Conservation (phyloP, 2,329 filamentous ascomycete species). For the Exophiala phaeomuriformis region DNA sequence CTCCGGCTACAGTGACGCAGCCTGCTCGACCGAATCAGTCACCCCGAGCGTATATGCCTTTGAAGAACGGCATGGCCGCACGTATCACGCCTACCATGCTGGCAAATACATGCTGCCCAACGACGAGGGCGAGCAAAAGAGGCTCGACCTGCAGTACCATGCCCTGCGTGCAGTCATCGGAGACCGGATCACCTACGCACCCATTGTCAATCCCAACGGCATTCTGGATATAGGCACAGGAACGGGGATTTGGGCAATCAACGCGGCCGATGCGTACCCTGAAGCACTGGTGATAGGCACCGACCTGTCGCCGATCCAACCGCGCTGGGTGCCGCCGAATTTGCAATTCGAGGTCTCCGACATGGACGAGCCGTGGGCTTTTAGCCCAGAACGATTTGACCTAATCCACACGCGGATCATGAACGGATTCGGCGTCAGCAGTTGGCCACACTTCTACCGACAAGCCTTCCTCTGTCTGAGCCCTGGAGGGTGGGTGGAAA, state of each 20-base stretch:
- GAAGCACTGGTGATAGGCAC: slow-evolving; percentile 17
- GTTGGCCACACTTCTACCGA: slow-evolving; percentile 41
- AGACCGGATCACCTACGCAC: slow-evolving; percentile 14
- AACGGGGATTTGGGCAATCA: slow-evolving; percentile 13
- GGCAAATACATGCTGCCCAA: slow-evolving; percentile 39
- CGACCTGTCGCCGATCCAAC: slow-evolving; percentile 28
- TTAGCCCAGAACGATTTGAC: slow-evolving; percentile 46
- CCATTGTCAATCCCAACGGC: slow-evolving; percentile 4
- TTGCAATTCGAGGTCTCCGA: slow-evolving; percentile 52
- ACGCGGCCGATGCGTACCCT: slow-evolving; percentile 31
- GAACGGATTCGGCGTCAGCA: slow-evolving; percentile 46
- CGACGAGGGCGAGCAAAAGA: slow-evolving; percentile 29
- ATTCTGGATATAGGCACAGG: slow-evolving; percentile 14
- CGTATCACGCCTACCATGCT: slow-evolving; percentile 32
- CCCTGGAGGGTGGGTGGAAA: slow-evolving; percentile 41
- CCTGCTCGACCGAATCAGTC: slow-evolving; percentile 27
- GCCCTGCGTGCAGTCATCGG: slow-evolving; percentile 5
- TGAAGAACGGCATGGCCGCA: slow-evolving; percentile 30
- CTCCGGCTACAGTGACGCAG: slow-evolving; percentile 12
- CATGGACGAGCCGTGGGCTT: slow-evolving; percentile 50
- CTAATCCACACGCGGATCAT: slow-evolving; percentile 54
- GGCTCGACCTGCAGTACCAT: slow-evolving; percentile 8
- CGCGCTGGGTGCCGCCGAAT: slow-evolving; percentile 45
- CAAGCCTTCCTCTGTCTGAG: slow-evolving; percentile 25
- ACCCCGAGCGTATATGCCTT: slow-evolving; percentile 30